These are phyloP conservation scores for Taphrina wiesneri DNA, from an alignment of 1,139 yeast genomes.

Conservation along the genomic window DNA sequence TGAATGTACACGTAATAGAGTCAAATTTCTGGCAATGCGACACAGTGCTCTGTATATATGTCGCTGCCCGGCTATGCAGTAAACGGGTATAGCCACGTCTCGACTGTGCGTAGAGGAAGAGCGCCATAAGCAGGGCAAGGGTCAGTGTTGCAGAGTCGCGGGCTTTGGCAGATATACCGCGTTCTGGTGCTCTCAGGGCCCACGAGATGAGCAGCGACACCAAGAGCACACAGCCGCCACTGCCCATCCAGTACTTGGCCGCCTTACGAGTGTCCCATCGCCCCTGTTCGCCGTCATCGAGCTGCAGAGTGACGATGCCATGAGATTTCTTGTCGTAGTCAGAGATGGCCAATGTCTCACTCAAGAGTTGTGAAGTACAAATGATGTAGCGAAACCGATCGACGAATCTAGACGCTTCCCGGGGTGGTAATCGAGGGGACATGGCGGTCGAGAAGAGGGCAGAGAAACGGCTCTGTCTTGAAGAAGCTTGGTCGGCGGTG, in stretches of 20 bases:
- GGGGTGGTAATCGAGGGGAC: conserved; percentile 40
- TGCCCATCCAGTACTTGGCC: conserved; percentile 44
- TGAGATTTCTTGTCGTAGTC: conserved; percentile 34
- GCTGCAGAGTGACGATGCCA: conserved; percentile 1
- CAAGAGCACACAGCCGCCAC: conserved; percentile 47
- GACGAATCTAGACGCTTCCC: conserved; percentile 47
- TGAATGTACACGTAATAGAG: conserved; percentile 43
- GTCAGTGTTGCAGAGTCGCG: conserved; percentile 42
- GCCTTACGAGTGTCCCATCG: conserved; percentile 25
- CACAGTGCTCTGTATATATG: conserved; percentile 43
- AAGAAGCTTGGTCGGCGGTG: conserved; percentile 16
- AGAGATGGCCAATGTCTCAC: conserved; percentile 42
- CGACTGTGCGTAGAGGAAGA: conserved; percentile 39
- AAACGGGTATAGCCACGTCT: conserved; percentile 40
- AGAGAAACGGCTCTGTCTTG: conserved; percentile 21
- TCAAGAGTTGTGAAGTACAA: conserved; percentile 51
- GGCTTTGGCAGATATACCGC: conserved; percentile 15
- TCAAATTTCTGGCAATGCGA: conserved; percentile 45
- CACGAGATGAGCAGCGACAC: conserved; percentile 45
- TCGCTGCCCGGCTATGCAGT: conserved; percentile 45
- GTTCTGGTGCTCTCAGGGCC: conserved; percentile 37
- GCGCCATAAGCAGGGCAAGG: conserved; percentile 34
- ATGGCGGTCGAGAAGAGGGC: conserved; percentile 38
- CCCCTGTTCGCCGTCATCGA: conserved; percentile 17
- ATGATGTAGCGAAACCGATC: conserved; percentile 52